These are phyloP conservation scores for Malus domestica DNA, from an alignment of 306 rosid species.

Conservation along the genomic window ASM211411v1 NC_041800.1:6532001-6532500, in stretches of 20 bases:
- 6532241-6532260: constrained; percentile 61
- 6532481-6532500: neutral
- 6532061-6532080: constrained; percentile 12
- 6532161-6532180: constrained; percentile 26
- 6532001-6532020: neutral
- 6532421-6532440: constrained; percentile 63
- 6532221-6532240: constrained; percentile 37
- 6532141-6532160: constrained; percentile 24
- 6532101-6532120: constrained; percentile 36
- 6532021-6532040: constrained; percentile 9
- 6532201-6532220: constrained; percentile 24
- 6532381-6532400: constrained; percentile 62
- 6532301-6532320: constrained; percentile 32
- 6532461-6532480: constrained; percentile 61
- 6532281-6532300: constrained; percentile 58
- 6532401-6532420: constrained; percentile 63
- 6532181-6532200: constrained; percentile 29
- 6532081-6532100: constrained; percentile 11
- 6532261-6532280: constrained; percentile 60
- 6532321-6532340: constrained; percentile 72
- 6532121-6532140: constrained; percentile 46
- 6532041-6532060: neutral
- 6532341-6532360: constrained; percentile 82
- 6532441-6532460: constrained; percentile 54
- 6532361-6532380: constrained; percentile 55